Evolutionary conservation across 1,284 basidiomycete species (phyloP), one percentile per base, ranked within the genome.

Genomic region (Gymnopus androsaceus): DNA sequence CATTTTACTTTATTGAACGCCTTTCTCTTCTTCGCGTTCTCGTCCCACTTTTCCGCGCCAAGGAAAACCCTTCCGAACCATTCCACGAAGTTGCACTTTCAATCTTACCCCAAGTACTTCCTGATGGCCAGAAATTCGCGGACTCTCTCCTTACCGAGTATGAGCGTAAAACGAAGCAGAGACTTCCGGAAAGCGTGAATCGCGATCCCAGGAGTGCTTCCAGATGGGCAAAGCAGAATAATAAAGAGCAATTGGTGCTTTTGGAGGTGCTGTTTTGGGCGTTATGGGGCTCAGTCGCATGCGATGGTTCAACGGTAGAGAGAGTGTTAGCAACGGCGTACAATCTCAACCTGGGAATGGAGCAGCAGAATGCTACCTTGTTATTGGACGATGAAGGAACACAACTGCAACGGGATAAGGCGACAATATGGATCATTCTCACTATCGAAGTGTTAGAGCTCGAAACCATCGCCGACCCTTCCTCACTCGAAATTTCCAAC

Each of bases 261-360:
- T 74, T 95, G 44, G 94, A 95, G 64, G 82, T 93, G 33, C 76
- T 94, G 30, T 95, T 95, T 68, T 92, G 91, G 81, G 79, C 86
- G 2, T 85, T 92, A 82, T 94, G 89, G 83, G 84, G 82, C n/a
- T 86, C 85, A 57, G 82, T 85, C 6, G 73, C 85, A 0, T 86
- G 90, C 61, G 78, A 76, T 34, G 88, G 87, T 2, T 70, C 77
- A 1, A 68, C 88, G 55, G 83, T 92, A 27, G 74, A 81, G 56
- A 72, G 73, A 51, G 77, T 94, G 28, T 85, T 87, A 66, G 77
- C 85, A 56, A 76, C 82, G 2, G 83, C 87, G 4, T 89, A 88
- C 64, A 68, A 72, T 17, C 87, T 86, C 0, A 77, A 84, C 38
- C 78, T 93, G 19, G 92, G 92, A 0, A 78, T 81, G 11, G 70